Base-by-base conservation (phyloP, 495 filamentous ascomycete genomes). In the Neurospora terricola region DNA sequence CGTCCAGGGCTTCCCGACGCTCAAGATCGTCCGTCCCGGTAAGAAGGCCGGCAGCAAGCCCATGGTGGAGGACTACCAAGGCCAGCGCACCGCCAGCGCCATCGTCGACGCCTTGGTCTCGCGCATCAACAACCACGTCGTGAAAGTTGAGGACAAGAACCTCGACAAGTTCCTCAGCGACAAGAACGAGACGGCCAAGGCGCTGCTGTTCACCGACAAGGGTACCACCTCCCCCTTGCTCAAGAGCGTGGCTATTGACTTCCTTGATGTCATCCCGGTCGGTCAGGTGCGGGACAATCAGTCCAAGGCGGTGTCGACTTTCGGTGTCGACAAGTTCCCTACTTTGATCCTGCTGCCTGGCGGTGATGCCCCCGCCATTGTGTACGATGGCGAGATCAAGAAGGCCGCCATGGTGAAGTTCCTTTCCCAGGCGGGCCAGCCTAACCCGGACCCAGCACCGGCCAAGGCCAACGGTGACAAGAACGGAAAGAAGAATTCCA, bases 151-250 rank as follows among this genome's bases (percentile, higher is more conserved):
- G 34, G 92, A 96, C 81, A 91, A 91, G 81, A 91, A 91, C 42
- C 78, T 97, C 68, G 90, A 94, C 72, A 85, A 85, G 23, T 98
- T 93, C 88, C 82, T 98, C 48, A 83, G 85, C 27, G 87, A 90
- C 75, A 88, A 90, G 59, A 91, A 93, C 72, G 89, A 92, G 45
- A 87, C 87, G 6, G 87, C 93, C 42, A 98, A 97, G 84, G 94
- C 93, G 5, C 90, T 99, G 54, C 84, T 98, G 14, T 98, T 99
- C 83, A 97, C 92, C 3, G 93, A 97, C 73, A 98, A 98, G 82
- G 95, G 94, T 1, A 91, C 91, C 16, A 94, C 92, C 0, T 92
- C 92, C 79, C 86, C 94, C 11, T 83, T 97, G 16, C 86, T 97
- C 72, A 93, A 91, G 81, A 90, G 93, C 38, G 78, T 98, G 34